phyloP scores from a whole-genome alignment of 2,329 filamentous ascomycete species.

The Clarireedia sp. region DNA sequence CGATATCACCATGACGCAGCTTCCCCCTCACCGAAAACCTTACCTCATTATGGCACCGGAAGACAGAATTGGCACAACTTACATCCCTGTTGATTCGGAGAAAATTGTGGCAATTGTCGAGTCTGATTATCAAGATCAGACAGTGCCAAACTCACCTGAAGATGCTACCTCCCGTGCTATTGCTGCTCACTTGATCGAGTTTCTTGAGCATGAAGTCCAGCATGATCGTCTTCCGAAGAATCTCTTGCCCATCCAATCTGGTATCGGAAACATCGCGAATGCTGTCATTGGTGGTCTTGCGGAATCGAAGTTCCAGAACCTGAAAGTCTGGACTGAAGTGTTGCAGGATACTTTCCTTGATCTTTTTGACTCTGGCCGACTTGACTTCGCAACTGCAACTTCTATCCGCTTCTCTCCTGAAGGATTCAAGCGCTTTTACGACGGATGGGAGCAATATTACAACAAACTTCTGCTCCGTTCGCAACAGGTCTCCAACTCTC shows the following conservation, averaged over 20 bases:
- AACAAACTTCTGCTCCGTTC: conserved; percentile 77
- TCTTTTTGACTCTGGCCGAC: conserved; percentile 78
- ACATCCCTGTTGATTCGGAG: conserved; percentile 77
- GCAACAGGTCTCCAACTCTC: conserved; percentile 83
- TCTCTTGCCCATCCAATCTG: conserved; percentile 75
- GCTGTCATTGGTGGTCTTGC: conserved; percentile 79
- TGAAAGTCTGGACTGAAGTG: conserved; percentile 82
- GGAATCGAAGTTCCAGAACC: conserved; percentile 74
- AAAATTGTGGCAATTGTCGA: conserved; percentile 80
- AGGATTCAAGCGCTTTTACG: conserved; percentile 86
- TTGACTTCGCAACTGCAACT: conserved; percentile 85
- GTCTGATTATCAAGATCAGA: conserved; percentile 72
- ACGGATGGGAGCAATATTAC: conserved; percentile 72
- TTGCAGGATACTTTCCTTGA: conserved; percentile 88
- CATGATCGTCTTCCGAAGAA: conserved; percentile 69
- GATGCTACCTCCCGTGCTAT: conserved; percentile 68
- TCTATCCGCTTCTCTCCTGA: conserved; percentile 87
- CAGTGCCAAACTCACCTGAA: conserved; percentile 66
- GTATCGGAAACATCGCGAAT: conserved; percentile 90
- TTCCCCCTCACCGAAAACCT: conserved; percentile 73
- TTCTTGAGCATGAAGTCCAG: conserved; percentile 76
- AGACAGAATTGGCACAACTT: conserved; percentile 75
- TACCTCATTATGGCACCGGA: conserved; percentile 80
- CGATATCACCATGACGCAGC: conserved; percentile 83
- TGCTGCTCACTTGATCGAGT: conserved; percentile 72